A percentile compares a stretch with the other conserved stretches of the same genome.
Conservation (phyloP, 2,329 filamentous ascomycete species). For the Colletotrichum caudatum region DNA sequence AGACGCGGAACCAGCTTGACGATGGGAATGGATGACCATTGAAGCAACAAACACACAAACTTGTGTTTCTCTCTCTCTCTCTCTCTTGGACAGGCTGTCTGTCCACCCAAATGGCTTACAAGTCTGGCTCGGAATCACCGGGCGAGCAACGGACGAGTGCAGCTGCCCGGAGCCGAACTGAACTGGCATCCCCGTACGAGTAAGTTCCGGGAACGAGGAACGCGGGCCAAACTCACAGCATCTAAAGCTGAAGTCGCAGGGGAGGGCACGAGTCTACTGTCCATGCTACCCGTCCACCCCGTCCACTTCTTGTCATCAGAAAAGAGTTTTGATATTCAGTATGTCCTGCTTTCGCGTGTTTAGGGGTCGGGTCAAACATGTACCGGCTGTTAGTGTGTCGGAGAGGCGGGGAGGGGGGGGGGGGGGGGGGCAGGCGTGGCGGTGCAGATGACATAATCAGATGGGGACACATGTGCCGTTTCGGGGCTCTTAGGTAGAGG, state of each 20-base stretch:
- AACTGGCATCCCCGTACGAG: slow-evolving; percentile 26
- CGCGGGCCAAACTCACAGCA: slow-evolving; percentile 4
- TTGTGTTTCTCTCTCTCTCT: too few species aligned
- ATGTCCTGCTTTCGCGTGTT: not conserved
- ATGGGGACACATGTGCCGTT: too few species aligned
- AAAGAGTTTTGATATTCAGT: not conserved
- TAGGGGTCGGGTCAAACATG: not conserved
- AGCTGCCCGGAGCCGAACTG: slow-evolving; percentile 19
- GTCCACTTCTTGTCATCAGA: slow-evolving; percentile 12
- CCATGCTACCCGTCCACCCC: too few species aligned
- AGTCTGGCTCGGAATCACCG: not conserved
- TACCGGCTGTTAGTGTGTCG: not conserved
- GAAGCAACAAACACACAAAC: not conserved
- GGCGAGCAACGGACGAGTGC: not conserved
- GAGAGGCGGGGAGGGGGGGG: too few species aligned
- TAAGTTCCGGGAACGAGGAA: slow-evolving; percentile 4
- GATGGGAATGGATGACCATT: not conserved
- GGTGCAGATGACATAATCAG: slow-evolving; percentile 37
- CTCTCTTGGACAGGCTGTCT: not conserved
- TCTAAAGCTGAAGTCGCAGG: slow-evolving; percentile 1
- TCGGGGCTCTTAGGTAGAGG: not conserved
- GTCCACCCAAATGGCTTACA: not conserved
- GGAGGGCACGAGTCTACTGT: not conserved
- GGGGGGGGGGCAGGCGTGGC: slow-evolving; percentile 17
- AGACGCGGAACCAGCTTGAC: not conserved